Percentiles rank a stretch among this genome's conserved stretches.
Evolutionary conservation across 495 filamentous ascomycete genomes (phyloP).

Genomic region (Penicillium mononematosum): DNA sequence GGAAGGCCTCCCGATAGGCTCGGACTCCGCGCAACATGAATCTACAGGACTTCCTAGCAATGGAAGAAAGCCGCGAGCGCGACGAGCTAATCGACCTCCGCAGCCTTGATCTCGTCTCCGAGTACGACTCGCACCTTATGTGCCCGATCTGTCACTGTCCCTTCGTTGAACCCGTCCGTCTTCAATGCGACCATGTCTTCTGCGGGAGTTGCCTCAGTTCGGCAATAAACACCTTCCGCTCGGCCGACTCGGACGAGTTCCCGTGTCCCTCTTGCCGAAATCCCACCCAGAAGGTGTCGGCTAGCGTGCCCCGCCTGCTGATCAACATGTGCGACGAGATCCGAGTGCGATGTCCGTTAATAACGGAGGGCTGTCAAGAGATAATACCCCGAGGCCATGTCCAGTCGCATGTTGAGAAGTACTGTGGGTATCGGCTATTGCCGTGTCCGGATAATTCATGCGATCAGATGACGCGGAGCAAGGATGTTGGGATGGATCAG

Average conservation of each 20-base stretch:
- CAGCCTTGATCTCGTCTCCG: conserved; percentile 64
- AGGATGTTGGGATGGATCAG: conserved; percentile 36
- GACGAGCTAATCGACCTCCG: conserved; percentile 60
- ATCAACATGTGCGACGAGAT: conserved; percentile 73
- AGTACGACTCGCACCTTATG: conserved; percentile 73
- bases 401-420: conserved; percentile 69
- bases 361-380: conserved; percentile 59
- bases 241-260: conserved; percentile 41
- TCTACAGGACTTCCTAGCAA: conserved; percentile 35
- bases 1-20: not conserved
- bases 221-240: conserved; percentile 48
- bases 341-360: conserved; percentile 67
- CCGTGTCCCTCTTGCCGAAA: conserved; percentile 49
- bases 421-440: conserved; percentile 67
- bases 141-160: conserved; percentile 82
- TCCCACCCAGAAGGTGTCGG: conserved; percentile 36
- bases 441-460: conserved; percentile 57
- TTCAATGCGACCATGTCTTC: conserved; percentile 74
- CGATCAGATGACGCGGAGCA: conserved; percentile 51
- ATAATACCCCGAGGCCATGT: conserved; percentile 64
- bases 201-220: conserved; percentile 68
- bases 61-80: conserved; percentile 32
- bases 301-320: conserved; percentile 53
- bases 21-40: conserved; percentile 24
- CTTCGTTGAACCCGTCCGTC: conserved; percentile 67